Evolutionary conservation across 2,329 filamentous ascomycete species (phyloP), one percentile per base, ranked within the genome.

Genomic region (Fusarium drepaniforme): DNA sequence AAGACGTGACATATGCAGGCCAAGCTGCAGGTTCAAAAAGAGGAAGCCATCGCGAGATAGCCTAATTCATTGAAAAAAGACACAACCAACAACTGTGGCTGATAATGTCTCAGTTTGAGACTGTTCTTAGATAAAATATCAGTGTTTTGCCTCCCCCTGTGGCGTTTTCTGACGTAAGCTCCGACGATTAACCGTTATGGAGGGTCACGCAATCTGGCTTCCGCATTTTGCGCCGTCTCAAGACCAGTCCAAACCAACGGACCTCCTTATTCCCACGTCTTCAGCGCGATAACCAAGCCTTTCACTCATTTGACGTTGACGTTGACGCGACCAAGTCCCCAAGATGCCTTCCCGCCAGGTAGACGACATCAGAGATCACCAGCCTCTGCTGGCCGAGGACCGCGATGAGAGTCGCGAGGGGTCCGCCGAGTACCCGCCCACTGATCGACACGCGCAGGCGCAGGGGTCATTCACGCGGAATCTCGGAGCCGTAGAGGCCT

Each of bases 401-500:
- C 46, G 62, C 3, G 68, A 64, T 7, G 53, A 66, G 18, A 61
- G 60, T 25, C n/a, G 30, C 25, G 57, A 71, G 9, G n/a, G 71
- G 33, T 57, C 23, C 3, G 58, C 57, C 21, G 28, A 42, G 57
- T 21, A 25, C 61, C 67, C 65, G 46, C 62, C 64, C 11, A 23
- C 28, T 53, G 49, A 53, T 53, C 49, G 8, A 62, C 33, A 40
- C 70, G 57, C 18, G 68, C 49, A 66, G 16, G 57, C 58, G 28
- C 72, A 67, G 8, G 68, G 73, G 12, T 71, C 82, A 8, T 88
- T 87, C 71, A 82, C 78, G 46, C 82, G 83, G n/a, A 86, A 85
- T 71, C 84, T 88, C 6, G 87, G 86, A 30, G 80, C 86, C 12
- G 66, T 85, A 33, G 86, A 88, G 74, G 86, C 86, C 0, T 92